Evolutionary conservation across 192 early-diverging fungal genomes (phyloP).

Genomic region (Obelidium mucronatum): DNA sequence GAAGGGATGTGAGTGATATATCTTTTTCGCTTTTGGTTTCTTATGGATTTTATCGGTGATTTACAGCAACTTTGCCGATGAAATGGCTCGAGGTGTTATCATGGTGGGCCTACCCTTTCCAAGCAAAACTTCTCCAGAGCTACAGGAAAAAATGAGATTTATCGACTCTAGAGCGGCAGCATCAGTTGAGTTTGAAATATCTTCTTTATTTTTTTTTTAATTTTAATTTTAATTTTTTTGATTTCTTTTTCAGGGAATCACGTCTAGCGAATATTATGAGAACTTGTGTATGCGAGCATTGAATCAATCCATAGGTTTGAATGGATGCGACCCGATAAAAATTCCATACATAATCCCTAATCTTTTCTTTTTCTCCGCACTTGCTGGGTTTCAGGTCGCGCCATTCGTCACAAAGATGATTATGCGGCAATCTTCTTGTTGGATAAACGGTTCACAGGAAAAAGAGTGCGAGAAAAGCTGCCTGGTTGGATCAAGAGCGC

Average conservation of each 20-base stretch:
- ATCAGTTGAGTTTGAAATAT: not conserved
- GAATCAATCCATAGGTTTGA: conserved; percentile 81
- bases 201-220: not conserved
- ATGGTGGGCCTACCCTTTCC: conserved; percentile 93
- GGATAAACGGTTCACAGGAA: conserved; percentile 69
- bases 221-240: too few species aligned
- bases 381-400: conserved; percentile 71
- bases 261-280: conserved; percentile 80
- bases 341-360: too few species aligned
- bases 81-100: conserved; percentile 80
- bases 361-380: too few species aligned
- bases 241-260: conserved; percentile 2
- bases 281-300: conserved; percentile 93
- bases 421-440: conserved; percentile 85
- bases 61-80: conserved; percentile 75
- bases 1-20: conserved; percentile 81
- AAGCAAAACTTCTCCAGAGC: conserved; percentile 76
- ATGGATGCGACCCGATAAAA: too few species aligned
- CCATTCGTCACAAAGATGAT: conserved; percentile 89
- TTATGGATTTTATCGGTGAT: not conserved
- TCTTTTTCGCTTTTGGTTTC: not conserved
- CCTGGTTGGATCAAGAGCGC: conserved; percentile 77
- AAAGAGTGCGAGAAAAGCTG: conserved; percentile 67
- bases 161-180: conserved; percentile 43
- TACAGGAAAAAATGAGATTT: conserved; percentile 77